Evolutionary conservation across 768 basidiomycete genomes (phyloP).

Genomic region (Rhodotorula toruloides): DNA sequence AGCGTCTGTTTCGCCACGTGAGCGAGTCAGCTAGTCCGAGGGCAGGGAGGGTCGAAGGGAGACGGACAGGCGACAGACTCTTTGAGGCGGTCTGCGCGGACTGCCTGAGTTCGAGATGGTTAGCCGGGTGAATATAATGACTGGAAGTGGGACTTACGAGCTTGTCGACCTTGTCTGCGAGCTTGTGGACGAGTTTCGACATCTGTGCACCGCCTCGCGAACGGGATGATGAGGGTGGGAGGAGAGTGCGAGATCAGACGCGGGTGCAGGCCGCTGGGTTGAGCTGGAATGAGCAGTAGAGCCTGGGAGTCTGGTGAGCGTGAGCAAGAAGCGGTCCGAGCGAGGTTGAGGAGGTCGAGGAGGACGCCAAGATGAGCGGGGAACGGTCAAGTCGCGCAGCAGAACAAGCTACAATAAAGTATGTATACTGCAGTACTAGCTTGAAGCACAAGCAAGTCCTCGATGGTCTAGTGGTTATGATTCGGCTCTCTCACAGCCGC

Average conservation of each 20-base stretch:
- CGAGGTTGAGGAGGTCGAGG: neutral
- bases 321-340: neutral
- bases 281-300: neutral
- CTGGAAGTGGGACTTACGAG: neutral
- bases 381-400: neutral
- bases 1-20: neutral
- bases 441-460: constrained; percentile 3
- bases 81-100: neutral
- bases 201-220: too few relatives aligned
- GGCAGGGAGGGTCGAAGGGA: neutral
- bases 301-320: neutral
- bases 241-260: too few relatives aligned
- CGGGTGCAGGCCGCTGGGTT: too few relatives aligned
- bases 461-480: constrained; percentile 13
- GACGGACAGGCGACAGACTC: constrained; percentile 19
- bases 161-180: constrained; percentile 19
- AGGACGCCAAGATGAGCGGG: neutral
- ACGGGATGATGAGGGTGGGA: too few relatives aligned
- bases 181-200: constrained; percentile 21
- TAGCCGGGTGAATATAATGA: neutral
- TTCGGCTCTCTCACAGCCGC: constrained; percentile 12
- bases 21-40: neutral
- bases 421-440: too few relatives aligned
- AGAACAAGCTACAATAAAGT: too few relatives aligned
- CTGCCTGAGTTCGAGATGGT: neutral